Percentiles rank a stretch among this genome's conserved stretches.
Conservation (phyloP, 1,284 basidiomycete species). For the Lignosus rhinocerotis region DNA sequence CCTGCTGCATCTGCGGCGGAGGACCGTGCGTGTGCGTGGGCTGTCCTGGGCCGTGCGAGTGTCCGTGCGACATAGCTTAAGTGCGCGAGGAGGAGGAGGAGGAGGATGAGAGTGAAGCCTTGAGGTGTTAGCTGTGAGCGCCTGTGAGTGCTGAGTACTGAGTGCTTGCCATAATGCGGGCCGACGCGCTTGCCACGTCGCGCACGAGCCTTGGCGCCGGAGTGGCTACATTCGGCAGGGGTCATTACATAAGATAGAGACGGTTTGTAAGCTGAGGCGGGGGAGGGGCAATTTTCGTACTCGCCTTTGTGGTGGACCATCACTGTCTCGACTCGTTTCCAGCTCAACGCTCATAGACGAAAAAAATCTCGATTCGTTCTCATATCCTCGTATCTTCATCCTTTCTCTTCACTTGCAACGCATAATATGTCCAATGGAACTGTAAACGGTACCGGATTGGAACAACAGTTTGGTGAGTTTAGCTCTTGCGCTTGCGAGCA, state of each 20-base stretch:
- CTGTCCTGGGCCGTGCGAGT: conserved; percentile 38
- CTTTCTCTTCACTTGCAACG: conserved; percentile 29
- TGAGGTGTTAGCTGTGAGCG: conserved; percentile 12
- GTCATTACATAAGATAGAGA: conserved; percentile 17
- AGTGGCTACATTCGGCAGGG: background rate
- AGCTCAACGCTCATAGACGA: conserved; percentile 35
- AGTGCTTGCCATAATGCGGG: background rate
- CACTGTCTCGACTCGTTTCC: conserved; percentile 31
- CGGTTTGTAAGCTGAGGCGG: conserved; percentile 29
- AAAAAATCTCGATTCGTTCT: conserved; percentile 28
- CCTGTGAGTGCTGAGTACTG: background rate
- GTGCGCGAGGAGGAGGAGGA: background rate
- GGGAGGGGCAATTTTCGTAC: conserved; percentile 29
- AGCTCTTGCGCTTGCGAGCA: conserved; percentile 14
- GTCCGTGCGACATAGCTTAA: conserved; percentile 31
- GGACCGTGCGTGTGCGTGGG: conserved; percentile 38
- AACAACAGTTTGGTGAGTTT: conserved; percentile 78
- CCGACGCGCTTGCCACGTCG: conserved; percentile 23
- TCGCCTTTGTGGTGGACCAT: conserved; percentile 40
- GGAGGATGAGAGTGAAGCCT: conserved; percentile 3
- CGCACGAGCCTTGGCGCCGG: conserved; percentile 1
- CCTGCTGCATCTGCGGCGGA: conserved; percentile 18
- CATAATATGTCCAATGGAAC: conserved; percentile 87
- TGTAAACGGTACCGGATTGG: conserved; percentile 80
- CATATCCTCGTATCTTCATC: conserved; percentile 23